These are phyloP conservation scores for Penicillium angulare DNA, from an alignment of 495 filamentous ascomycete species.

Conservation along the genomic window DNA sequence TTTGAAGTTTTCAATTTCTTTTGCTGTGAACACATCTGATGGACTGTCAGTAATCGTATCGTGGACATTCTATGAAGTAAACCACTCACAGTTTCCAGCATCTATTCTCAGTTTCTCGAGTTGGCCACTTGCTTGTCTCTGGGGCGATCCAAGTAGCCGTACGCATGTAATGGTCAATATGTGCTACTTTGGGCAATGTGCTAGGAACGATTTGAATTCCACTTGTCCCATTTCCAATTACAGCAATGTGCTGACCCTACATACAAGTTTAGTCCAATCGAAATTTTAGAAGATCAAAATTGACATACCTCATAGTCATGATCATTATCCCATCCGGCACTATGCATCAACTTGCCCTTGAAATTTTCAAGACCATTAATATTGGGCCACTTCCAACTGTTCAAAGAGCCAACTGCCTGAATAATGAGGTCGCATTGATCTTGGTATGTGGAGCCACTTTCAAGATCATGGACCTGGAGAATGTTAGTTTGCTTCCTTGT, in stretches of 20 bases:
- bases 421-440: conserved; percentile 57
- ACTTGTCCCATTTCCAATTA: conserved; percentile 54
- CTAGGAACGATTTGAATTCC: conserved; percentile 60
- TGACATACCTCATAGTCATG: conserved; percentile 31
- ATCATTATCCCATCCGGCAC: conserved; percentile 49
- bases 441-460: conserved; percentile 26
- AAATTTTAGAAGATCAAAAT: not conserved
- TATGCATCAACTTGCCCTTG: conserved; percentile 55
- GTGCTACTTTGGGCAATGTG: conserved; percentile 51
- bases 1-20: conserved; percentile 48
- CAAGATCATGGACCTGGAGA: conserved; percentile 39
- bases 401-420: conserved; percentile 55
- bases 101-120: conserved; percentile 29
- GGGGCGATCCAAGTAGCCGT: conserved; percentile 46
- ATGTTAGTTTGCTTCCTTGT: not conserved
- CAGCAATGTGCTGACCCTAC: conserved; percentile 47
- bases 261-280: conserved; percentile 8
- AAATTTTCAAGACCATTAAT: conserved; percentile 55
- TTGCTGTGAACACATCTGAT: conserved; percentile 34
- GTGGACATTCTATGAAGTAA: not conserved
- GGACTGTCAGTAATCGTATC: not conserved
- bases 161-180: conserved; percentile 45
- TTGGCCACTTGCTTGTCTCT: conserved; percentile 31
- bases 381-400: conserved; percentile 55
- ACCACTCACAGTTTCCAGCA: conserved; percentile 35